phyloP scores from a whole-genome alignment of 106 monocot species.

The Iris macrosiphon region DNA sequence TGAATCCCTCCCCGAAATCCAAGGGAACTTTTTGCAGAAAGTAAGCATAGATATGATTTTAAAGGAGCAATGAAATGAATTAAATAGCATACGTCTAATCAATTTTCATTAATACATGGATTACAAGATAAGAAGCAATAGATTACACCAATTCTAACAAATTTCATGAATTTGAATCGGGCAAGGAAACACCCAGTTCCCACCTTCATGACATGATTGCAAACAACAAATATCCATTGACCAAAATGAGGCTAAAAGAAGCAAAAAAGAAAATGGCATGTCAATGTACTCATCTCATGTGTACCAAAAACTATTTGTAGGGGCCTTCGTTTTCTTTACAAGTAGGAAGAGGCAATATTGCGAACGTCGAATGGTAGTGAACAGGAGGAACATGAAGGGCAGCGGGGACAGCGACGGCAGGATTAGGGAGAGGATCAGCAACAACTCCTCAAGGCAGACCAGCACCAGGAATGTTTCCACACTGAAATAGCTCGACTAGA shows the following conservation, averaged over 20 bases:
- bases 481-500: constrained; percentile 16
- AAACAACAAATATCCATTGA: too few relatives aligned
- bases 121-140: constrained; percentile 39
- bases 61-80: constrained; percentile 38
- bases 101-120: constrained; percentile 40
- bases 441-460: constrained; percentile 19
- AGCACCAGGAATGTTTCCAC: constrained; percentile 33
- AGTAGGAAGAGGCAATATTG: constrained; percentile 16
- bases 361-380: constrained; percentile 31
- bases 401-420: constrained; percentile 53
- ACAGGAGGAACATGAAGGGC: constrained; percentile 33
- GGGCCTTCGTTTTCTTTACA: too few relatives aligned
- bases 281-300: too few relatives aligned
- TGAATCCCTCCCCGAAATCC: not conserved
- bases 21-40: not conserved
- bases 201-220: constrained; percentile 23
- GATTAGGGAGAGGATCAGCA: constrained; percentile 47
- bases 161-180: constrained; percentile 36
- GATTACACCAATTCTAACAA: constrained; percentile 37
- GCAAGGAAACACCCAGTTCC: constrained; percentile 31
- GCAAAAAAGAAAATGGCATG: too few relatives aligned
- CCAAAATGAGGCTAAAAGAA: too few relatives aligned
- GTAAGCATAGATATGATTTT: not conserved
- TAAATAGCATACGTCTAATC: constrained; percentile 43
- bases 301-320: too few relatives aligned